Evolutionary conservation across 108 stramenopile species (phyloP).

Genomic region (Cyclotella choctawhatcheeana): DNA sequence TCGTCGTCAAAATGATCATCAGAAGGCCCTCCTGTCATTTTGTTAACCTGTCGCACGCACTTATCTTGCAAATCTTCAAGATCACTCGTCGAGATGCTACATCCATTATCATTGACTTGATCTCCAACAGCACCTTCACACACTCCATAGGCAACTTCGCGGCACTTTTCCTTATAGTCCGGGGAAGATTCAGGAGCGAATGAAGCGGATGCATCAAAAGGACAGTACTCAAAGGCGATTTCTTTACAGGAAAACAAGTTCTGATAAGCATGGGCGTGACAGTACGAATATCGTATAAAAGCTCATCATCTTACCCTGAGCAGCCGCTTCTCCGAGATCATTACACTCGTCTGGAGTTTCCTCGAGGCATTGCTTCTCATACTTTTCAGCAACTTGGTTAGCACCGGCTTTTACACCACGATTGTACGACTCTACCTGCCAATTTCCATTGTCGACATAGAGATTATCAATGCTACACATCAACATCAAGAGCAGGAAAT

Average conservation of each 20-base stretch:
- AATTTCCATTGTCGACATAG: slow-evolving; percentile 1
- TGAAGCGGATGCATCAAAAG: neutral
- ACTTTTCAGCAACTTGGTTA: slow-evolving; percentile 8
- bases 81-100: neutral
- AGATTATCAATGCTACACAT: neutral
- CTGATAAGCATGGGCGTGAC: neutral
- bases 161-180: slow-evolving; percentile 14
- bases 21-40: neutral
- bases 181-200: neutral
- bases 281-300: neutral
- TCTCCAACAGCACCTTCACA: slow-evolving; percentile 8
- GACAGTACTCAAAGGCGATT: slow-evolving; percentile 7
- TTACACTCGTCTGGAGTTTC: slow-evolving; percentile 12
- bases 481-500: neutral
- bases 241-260: neutral
- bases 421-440: neutral
- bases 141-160: neutral
- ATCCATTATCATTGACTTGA: slow-evolving; percentile 8
- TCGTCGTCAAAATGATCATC: neutral
- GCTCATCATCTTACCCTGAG: slow-evolving; percentile 5
- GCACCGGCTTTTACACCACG: neutral
- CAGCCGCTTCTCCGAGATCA: slow-evolving; percentile 12
- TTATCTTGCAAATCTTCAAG: slow-evolving; percentile 4
- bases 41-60: slow-evolving; percentile 1
- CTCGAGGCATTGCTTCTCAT: slow-evolving; percentile 19